Evolutionary conservation across 2,329 filamentous ascomycete species (phyloP), one percentile per base, ranked within the genome.

Genomic region (Talaromyces rugulosus): DNA sequence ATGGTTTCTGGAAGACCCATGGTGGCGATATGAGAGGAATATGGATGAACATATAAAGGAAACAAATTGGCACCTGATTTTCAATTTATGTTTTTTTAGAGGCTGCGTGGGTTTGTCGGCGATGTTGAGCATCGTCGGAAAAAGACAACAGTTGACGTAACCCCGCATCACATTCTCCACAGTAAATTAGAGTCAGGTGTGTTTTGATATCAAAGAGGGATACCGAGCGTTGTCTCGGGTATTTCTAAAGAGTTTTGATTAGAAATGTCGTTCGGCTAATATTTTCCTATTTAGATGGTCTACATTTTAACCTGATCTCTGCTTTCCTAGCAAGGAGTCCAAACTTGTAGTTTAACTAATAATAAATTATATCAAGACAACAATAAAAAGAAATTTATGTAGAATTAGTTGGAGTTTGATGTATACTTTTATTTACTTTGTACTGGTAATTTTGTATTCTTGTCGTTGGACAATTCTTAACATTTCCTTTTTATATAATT

Each of bases 1-100:
- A 65, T 65, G 36, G 61, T 63, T 34, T 12, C 16, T 40, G 34
- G 34, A 12, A 56, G 33, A 4, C 5, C n/a, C 18, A 40, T 36
- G 54, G 18, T 36, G 34, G 34, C 34, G 14, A 36, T 36, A 36
- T 14, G 34, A 4, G 14, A 36, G 33, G 11, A 5, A 9, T 36
- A 36, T 23, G 11, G 8, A 36, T 3, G 11, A 5, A 33, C 31
- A 33, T 2, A 36, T 5, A 12, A 36, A 36, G 11, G 12, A 36
- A 36, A 36, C 1, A 14, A 36, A 3, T 9, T 16, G 14, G 34
- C 5, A 36, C 3, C 12, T 36, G 34, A 12, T 36, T 40, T 14
- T 3, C 2, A 40, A 40, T 40, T 40, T n/a, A 40, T 40, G 14
- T 40, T n/a, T 40, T 40, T 40, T 16, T 23, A 1, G 23, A 40